Evolutionary conservation across 257 asterid genomes (phyloP), one percentile per base, ranked within the genome.

Genomic region (Thymus mandschuricus): DNA sequence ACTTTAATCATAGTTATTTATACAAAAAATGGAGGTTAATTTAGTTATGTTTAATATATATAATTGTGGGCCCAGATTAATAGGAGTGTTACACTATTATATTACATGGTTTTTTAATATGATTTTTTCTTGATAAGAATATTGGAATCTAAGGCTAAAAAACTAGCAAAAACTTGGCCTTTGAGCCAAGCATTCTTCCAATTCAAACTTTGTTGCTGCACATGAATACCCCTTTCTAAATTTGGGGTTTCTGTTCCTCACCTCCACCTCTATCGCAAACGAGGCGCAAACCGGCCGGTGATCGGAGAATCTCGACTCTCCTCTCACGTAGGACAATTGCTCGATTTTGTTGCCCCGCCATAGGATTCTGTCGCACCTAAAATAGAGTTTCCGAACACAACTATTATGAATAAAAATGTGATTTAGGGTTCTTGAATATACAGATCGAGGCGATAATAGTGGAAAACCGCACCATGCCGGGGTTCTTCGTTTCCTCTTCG

Each of bases 231-330:
- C 98, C 71, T 88, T 92, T 54, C 92, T 76, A 61, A 82, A 83
- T 68, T 58, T 5, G 46, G 38, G 27, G 52, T 73, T 81, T 48
- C 68, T 82, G 77, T 74, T 84, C 58, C 62, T 82, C 27, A 65
- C 69, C 80, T 88, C 92, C 66, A 88, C 93, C 74, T 88, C 82
- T 41, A 88, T 85, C 0, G 89, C 81, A 38, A 92, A 92, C 1
- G 87, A 84, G 1, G 87, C 92, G 31, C 91, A 92, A 29, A 92
- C 98, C 0, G 98, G 97, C 15, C 98, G 80, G 31, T 92, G 98
- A 72, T 92, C 96, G 0, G 98, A 92, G 55, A 92, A 88, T 77
- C 98, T 82, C 5, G 96, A 92, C 60, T 92, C 98, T 21, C 96
- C 98, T 0, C 98, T 82, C 15, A 84, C 66, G 71, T 92, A 92